Percentiles rank a stretch among this genome's conserved stretches.
phyloP scores from a whole-genome alignment of 306 rosid genomes.

The Vigna hirtella region DNA sequence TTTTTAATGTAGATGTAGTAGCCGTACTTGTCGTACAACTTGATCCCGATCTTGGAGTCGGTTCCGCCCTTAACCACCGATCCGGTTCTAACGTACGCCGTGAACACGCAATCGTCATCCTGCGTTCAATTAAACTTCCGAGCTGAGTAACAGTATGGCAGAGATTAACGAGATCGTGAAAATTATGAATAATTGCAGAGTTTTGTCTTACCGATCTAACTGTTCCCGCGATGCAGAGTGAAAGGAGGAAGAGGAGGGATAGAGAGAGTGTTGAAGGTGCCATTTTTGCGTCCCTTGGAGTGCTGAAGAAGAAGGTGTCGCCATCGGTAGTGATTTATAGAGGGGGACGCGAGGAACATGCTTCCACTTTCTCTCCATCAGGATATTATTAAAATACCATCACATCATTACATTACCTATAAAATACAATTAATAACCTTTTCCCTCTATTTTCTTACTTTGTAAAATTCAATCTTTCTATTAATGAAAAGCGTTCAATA shows the following conservation, averaged over 20 bases:
- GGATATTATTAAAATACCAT: background rate
- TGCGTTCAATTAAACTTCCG: slow-evolving; percentile 35
- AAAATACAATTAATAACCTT: no score
- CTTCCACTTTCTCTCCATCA: background rate
- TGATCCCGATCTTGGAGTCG: slow-evolving; percentile 61
- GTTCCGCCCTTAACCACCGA: slow-evolving; percentile 81
- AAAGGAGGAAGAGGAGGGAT: slow-evolving; percentile 42
- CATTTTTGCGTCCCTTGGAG: slow-evolving; percentile 26
- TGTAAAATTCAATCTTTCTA: no score
- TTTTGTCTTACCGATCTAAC: slow-evolving; percentile 52
- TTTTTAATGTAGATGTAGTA: slow-evolving; percentile 59
- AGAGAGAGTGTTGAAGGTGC: slow-evolving; percentile 34
- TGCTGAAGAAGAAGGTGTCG: no score
- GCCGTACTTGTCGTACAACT: slow-evolving; percentile 62
- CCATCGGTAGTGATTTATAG: background rate
- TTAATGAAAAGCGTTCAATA: no score
- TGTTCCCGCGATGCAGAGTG: slow-evolving; percentile 43
- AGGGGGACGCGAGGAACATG: background rate
- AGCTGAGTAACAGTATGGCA: background rate
- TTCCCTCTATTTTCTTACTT: no score
- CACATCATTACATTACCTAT: no score
- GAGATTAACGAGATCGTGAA: no score
- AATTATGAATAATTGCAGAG: background rate
- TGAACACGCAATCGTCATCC: slow-evolving; percentile 71
- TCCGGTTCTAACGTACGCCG: slow-evolving; percentile 71